A percentile compares a stretch with the other conserved stretches of the same genome.
Evolutionary conservation across 768 basidiomycete species (phyloP).

Genomic region (Amanita molliuscula): DNA sequence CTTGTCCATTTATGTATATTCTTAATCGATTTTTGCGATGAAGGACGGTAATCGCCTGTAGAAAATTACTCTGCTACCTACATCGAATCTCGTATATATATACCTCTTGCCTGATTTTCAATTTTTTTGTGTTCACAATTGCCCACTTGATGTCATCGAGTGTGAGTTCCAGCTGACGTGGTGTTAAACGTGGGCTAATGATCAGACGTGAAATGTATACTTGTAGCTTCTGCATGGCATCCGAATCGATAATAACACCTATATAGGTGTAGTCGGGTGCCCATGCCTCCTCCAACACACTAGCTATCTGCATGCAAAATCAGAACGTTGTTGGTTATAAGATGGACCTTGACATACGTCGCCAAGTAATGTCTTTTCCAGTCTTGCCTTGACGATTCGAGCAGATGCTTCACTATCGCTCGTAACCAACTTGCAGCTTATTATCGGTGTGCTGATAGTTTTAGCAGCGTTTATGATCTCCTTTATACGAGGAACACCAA

Average conservation of each 20-base stretch:
- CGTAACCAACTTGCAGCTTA: conserved; percentile 89
- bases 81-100: not conserved
- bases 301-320: conserved; percentile 54
- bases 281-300: conserved; percentile 94
- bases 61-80: conserved; percentile 4
- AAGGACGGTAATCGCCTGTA: conserved; percentile 66
- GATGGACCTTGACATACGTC: conserved; percentile 48
- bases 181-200: not conserved
- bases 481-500: conserved; percentile 99
- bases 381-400: conserved; percentile 90
- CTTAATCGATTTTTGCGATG: conserved; percentile 65
- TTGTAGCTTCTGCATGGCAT: conserved; percentile 84
- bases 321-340: not conserved
- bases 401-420: conserved; percentile 86
- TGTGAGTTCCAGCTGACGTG: conserved; percentile 73
- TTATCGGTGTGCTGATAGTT: conserved; percentile 93
- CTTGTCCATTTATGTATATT: conserved; percentile 67
- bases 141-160: conserved; percentile 91
- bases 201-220: conserved; percentile 23
- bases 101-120: conserved; percentile 88
- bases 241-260: conserved; percentile 82
- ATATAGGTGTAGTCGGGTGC: conserved; percentile 88
- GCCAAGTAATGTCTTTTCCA: conserved; percentile 91
- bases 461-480: conserved; percentile 99
- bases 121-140: conserved; percentile 74